Conservation (phyloP, 179 eudicot species). For the Spergularia azorica region DNA sequence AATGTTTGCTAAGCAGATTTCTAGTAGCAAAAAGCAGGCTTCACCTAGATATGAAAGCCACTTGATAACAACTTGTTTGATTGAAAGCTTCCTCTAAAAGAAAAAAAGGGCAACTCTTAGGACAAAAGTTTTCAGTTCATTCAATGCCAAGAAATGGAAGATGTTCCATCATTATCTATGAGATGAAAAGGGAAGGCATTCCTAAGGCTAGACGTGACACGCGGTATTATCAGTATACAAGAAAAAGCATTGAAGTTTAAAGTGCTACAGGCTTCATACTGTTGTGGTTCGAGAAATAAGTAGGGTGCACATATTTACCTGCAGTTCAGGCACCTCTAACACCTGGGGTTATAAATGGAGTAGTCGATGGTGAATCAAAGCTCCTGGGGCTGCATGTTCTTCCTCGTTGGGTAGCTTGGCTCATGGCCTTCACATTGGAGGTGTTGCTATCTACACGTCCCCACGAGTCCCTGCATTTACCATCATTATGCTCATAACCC, state of each 20-base stretch:
- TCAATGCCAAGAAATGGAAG: conserved; percentile 14
- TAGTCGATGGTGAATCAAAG: conserved; percentile 38
- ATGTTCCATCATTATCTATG: neutral
- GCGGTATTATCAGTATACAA: neutral
- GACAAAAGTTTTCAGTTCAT: neutral
- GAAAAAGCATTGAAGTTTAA: neutral
- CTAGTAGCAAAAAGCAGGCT: neutral
- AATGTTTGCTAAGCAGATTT: neutral
- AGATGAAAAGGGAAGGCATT: neutral
- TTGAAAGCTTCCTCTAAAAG: neutral
- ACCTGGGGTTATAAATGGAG: conserved; percentile 36
- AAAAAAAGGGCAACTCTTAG: neutral
- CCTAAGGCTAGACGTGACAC: neutral
- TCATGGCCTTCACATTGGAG: conserved; percentile 19
- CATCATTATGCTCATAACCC: conserved; percentile 34
- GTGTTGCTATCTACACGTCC: conserved; percentile 24
- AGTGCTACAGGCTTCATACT: neutral
- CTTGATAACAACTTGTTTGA: conserved; percentile 14
- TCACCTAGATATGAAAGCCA: conserved; percentile 11
- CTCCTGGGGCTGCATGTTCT: conserved; percentile 42
- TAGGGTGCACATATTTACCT: conserved; percentile 24
- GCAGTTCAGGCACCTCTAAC: conserved; percentile 33
- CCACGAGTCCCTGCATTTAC: conserved; percentile 29
- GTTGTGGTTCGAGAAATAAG: neutral
- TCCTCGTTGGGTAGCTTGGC: conserved; percentile 36